A percentile compares a stretch with the other conserved stretches of the same genome.
Conservation (phyloP, 208 protist species). For the Vickermania ingenoplastis region DNA sequence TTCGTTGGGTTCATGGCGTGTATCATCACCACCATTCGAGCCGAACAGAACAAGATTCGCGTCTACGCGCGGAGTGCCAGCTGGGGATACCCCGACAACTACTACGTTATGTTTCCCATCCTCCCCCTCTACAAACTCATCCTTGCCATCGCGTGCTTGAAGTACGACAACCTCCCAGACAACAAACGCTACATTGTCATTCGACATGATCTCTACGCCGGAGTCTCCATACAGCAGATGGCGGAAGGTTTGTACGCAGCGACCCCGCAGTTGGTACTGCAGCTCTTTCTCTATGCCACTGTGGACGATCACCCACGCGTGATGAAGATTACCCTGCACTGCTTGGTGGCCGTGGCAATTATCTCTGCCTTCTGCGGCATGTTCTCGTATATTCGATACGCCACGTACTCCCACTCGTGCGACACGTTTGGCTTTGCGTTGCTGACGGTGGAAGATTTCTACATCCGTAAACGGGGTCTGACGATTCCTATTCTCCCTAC, state of each 20-base stretch:
- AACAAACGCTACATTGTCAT: constrained; percentile 66
- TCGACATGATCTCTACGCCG: constrained; percentile 73
- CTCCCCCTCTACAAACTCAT: constrained; percentile 64
- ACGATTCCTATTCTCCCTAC: constrained; percentile 8
- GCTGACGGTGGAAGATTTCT: not conserved
- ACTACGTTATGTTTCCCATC: constrained; percentile 56
- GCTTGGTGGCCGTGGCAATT: not conserved
- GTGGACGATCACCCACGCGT: not conserved
- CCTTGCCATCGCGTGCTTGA: constrained; percentile 46
- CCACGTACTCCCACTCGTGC: constrained; percentile 1
- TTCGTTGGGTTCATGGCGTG: constrained; percentile 59
- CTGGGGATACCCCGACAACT: constrained; percentile 63
- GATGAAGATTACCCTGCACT: not conserved
- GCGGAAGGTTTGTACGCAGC: constrained; percentile 45
- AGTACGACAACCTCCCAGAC: constrained; percentile 41
- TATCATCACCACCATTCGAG: constrained; percentile 45
- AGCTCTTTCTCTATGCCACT: constrained; percentile 36
- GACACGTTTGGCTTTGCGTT: constrained; percentile 2
- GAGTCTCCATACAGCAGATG: constrained; percentile 46
- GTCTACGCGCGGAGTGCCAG: constrained; percentile 44
- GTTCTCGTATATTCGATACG: not conserved
- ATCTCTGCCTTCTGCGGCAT: not conserved
- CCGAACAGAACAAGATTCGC: constrained; percentile 54
- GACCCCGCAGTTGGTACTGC: constrained; percentile 63
- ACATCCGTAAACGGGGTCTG: not conserved